Evolutionary conservation across 371 early-diverging fungal genomes (phyloP), one percentile per base, ranked within the genome.

Genomic region (Mucor mucedo): DNA sequence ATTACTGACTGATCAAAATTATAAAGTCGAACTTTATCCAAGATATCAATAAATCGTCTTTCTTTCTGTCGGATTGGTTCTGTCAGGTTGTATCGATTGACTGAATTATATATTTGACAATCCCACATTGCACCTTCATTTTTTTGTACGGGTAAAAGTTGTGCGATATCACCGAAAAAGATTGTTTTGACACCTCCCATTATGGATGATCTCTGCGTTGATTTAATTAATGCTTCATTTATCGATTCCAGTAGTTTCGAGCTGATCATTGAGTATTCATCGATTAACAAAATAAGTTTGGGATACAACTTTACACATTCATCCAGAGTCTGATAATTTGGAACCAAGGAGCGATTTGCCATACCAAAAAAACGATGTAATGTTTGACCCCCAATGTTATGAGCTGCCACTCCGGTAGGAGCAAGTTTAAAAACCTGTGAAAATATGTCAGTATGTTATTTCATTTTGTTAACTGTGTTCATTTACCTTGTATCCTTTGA

Each of bases 221-320:
- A 48, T 33, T 48, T 58, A n/a, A 48, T 33, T 14, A 48, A 48
- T 33, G 58, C 58, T 44, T 58, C 48, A 32, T 58, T 58, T 6
- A 58, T 58, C 2, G 38, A 45, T n/a, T 58, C 48, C 14, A 58
- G 35, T 29, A 35, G 48, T 35, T 30, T 35, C 4, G 32, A 14
- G 21, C 58, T 48, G 6, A 58, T 48, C 30, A 58, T 58, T 0
- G 33, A 58, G 39, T 58, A 48, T 58, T 58, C 58, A 35, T 58
- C 58, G 3, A 48, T 48, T 3, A 47, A 33, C 7, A 48, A 33
- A 5, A 58, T 7, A 5, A 48, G 33, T 38, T 58, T 58, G 14
- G 49, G 48, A 48, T 58, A 58, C 10, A 58, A 21, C 38, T 58
- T 58, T 33, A 48, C 45, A 58, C 21, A 48, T 35, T 58, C 35